Base-by-base conservation (phyloP, 164 flowering plant genomes). In the Dillenia suffruticosa region DNA sequence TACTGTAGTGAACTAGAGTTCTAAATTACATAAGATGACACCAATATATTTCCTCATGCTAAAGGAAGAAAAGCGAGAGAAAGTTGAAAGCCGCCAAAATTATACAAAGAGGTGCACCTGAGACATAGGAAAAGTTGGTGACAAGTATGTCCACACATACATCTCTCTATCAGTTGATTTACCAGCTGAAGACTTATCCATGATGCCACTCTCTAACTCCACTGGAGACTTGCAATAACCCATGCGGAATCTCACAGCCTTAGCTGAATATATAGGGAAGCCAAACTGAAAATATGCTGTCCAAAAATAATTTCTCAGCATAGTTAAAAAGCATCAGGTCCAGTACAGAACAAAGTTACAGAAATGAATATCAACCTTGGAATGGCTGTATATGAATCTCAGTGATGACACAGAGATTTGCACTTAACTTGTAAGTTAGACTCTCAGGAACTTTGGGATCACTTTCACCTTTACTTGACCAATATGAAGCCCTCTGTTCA, bases 381-480 rank as follows among this genome's bases (percentile, higher is more conserved):
- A 89, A 91, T 56, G 97, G 97, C 19, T 72, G 85, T 12, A 91
- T 61, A 62, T 71, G 68, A 64, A 94, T 74, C 74, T 91, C 96
- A 58, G 80, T 66, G 61, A 94, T 59, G 65, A 88, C 63, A 73
- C 92, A 84, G 44, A 94, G 40, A 54, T 79, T 68, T 47, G 82
- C 66, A 8, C 40, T 53, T 67, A 94, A 65, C 48, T 72, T 79
- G 57, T 89, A 94, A 4, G 81, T 68, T 13, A 94, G 72, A 16
- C 70, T 82, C 77, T 94, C 97, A 13, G 96, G 83, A 57, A 74
- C 81, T 2, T 59, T 56, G 26, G 88, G 81, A 61, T 89, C 72
- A 44, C 70, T 63, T 63, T 79, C 73, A 52, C 99, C 99, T 76
- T 73, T 67, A 72, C 99, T 94, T 16, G 99, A 94, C 99, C 99